Conservation (phyloP, 345 rosid species). For the Citrus hindsii region DNA sequence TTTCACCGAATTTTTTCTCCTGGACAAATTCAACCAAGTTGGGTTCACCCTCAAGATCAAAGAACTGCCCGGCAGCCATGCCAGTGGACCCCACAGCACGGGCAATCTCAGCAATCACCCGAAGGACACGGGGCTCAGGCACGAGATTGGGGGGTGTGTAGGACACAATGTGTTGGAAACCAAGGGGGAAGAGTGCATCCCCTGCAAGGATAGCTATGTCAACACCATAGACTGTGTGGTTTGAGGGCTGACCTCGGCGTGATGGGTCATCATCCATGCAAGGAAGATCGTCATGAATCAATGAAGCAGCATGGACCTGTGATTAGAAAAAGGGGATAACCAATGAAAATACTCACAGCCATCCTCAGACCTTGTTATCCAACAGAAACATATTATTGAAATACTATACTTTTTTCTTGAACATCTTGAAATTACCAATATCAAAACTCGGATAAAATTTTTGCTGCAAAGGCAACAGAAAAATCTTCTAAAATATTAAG, state of each 20-base stretch:
- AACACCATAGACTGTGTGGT: conserved; percentile 66
- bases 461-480: background rate
- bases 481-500: background rate
- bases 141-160: conserved; percentile 67
- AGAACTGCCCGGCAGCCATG: conserved; percentile 97
- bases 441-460: background rate
- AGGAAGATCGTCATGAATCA: conserved; percentile 94
- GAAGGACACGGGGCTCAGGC: conserved; percentile 59
- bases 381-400: background rate
- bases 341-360: background rate
- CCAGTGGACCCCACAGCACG: conserved; percentile 90
- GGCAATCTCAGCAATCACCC: conserved; percentile 83
- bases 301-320: conserved; percentile 85
- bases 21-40: conserved; percentile 56
- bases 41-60: conserved; percentile 78
- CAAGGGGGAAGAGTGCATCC: conserved; percentile 95
- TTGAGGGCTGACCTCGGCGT: conserved; percentile 88
- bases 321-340: background rate
- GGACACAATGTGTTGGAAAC: conserved; percentile 80
- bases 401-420: background rate
- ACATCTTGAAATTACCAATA: background rate
- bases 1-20: conserved; percentile 85
- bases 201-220: conserved; percentile 96
- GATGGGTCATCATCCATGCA: conserved; percentile 88
- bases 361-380: background rate